phyloP scores from a whole-genome alignment of 2,329 filamentous ascomycete genomes.

The Talaromyces sp. region DNA sequence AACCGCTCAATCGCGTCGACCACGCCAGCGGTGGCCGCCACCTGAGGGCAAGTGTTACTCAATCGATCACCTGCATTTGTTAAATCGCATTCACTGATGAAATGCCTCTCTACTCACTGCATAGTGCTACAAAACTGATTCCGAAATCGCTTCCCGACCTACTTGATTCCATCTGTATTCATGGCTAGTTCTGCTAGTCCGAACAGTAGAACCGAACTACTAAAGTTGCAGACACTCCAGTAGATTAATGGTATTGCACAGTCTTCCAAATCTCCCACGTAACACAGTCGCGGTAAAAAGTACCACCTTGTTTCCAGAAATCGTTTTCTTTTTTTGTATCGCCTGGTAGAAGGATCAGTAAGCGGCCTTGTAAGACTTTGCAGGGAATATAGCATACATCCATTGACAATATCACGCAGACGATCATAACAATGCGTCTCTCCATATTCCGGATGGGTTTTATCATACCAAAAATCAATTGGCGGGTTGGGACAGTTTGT shows the following conservation, averaged over 20 bases:
- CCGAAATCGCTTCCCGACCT: too few species aligned
- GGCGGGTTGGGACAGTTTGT: background rate
- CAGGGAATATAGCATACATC: background rate
- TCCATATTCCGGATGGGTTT: background rate
- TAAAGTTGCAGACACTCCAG: background rate
- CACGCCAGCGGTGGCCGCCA: background rate
- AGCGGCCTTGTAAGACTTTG: background rate
- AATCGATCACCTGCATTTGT: too few species aligned
- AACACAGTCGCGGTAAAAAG: background rate
- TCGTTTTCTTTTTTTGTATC: background rate
- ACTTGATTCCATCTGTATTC: background rate
- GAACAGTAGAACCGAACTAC: background rate
- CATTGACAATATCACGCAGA: background rate
- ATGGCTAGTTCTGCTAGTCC: background rate
- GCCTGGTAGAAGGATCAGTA: background rate
- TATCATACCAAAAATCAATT: background rate
- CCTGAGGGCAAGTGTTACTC: conserved; percentile 1
- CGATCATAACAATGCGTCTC: background rate
- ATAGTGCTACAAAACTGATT: too few species aligned
- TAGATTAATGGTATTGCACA: background rate
- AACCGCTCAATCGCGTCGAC: conserved; percentile 7
- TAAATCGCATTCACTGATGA: too few species aligned
- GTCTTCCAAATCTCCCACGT: background rate
- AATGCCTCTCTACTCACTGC: too few species aligned
- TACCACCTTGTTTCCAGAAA: background rate